Evolutionary conservation across 2,329 filamentous ascomycete species (phyloP), one percentile per base, ranked within the genome.

Genomic region (Tolypocladium tundrense): DNA sequence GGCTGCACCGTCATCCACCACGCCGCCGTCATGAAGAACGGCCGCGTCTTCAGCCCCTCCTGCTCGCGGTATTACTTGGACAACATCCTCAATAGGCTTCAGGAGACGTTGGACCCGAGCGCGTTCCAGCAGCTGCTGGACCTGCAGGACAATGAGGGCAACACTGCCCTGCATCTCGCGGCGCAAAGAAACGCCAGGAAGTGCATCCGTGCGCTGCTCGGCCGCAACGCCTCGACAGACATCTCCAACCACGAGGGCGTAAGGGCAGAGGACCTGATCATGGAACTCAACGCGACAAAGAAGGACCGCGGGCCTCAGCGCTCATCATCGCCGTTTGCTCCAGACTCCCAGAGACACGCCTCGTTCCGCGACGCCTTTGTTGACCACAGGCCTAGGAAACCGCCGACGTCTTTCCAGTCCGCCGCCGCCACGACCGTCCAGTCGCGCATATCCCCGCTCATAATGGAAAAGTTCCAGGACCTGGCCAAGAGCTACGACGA

Each of bases 11-110:
- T 96, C 55, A 93, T 99, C 67, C 94, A 97, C 68, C 93, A 97
- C 70, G 92, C 96, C 50, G 90, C 92, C 21, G 88, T 89, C 56
- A 93, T 93, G 66, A 96, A 93, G 58, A 86, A 87, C 65, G 90
- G 88, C 56, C 88, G 91, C 55, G 76, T 82, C 6, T 89, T 88
- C 60, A 96, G 93, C 72, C 91, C 92, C 69, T 87, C 89, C 27
- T 95, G 90, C 67, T 91, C 92, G 39, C 84, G 91, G 40, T 97
- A 97, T 71, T 99, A 99, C 72, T 83, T 96, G 39, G 93, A 97
- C 71, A 88, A 88, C 62, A 87, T 97, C 61, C 79, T 97, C 57
- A 93, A 95, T 72, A 91, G 88, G 70, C 83, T 99, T 60, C 84
- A 87, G 61, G 90, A 95, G 66, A 84, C 86, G 1, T 84, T 89